These are phyloP conservation scores for Lichenothelia convexa DNA, from an alignment of 495 filamentous ascomycete genomes.

Conservation along the genomic window DNA sequence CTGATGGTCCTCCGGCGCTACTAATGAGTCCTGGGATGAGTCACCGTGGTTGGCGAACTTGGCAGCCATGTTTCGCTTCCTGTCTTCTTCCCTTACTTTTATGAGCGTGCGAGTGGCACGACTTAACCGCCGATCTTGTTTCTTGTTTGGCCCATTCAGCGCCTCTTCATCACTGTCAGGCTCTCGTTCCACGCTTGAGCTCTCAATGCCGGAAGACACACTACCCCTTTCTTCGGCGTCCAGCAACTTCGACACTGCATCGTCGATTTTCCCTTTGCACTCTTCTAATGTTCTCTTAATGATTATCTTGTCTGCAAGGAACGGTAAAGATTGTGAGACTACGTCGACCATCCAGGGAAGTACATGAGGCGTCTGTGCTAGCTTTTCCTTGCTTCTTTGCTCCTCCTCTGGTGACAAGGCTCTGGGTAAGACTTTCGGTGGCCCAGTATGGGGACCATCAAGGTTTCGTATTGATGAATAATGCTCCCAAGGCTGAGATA, in stretches of 20 bases:
- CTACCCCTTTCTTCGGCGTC: slow-evolving; percentile 28
- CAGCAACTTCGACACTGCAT: slow-evolving; percentile 38
- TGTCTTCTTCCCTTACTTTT: neutral
- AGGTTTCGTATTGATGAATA: slow-evolving; percentile 55
- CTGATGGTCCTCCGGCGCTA: neutral
- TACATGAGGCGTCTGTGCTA: slow-evolving; percentile 23
- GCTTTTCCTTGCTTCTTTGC: slow-evolving; percentile 16
- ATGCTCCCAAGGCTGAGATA: slow-evolving; percentile 43
- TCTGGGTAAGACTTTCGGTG: slow-evolving; percentile 25
- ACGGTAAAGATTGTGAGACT: slow-evolving; percentile 38
- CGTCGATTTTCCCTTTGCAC: slow-evolving; percentile 40
- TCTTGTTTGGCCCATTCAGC: slow-evolving; percentile 28
- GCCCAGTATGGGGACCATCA: slow-evolving; percentile 38
- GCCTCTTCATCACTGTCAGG: slow-evolving; percentile 27
- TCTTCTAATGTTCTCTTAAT: slow-evolving; percentile 41
- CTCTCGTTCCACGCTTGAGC: slow-evolving; percentile 31
- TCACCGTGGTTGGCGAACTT: neutral
- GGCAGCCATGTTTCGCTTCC: neutral
- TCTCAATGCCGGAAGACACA: slow-evolving; percentile 18
- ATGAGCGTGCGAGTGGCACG: slow-evolving; percentile 5
- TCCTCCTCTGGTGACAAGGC: slow-evolving; percentile 13
- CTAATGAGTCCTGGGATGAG: neutral
- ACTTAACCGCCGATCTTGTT: slow-evolving; percentile 27
- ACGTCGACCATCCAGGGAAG: slow-evolving; percentile 44
- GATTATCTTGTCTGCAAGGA: slow-evolving; percentile 31